Percentiles rank a stretch among this genome's conserved stretches.
Evolutionary conservation across 2,329 filamentous ascomycete genomes (phyloP).

Genomic region (Talaromyces sp.): DNA sequence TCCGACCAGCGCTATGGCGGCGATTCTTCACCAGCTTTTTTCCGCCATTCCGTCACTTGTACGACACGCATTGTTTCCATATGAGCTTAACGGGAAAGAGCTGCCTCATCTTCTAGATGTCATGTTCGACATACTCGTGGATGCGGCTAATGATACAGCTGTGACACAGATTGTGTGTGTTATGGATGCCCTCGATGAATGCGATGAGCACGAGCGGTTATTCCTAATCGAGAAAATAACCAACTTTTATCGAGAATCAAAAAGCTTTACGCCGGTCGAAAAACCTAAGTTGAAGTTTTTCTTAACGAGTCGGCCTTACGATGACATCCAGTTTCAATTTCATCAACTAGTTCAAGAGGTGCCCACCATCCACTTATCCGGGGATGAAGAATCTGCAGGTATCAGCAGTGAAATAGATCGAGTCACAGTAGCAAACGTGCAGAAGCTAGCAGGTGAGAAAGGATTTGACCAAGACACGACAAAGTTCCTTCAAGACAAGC

Average conservation of each 20-base stretch:
- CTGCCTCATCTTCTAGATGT: constrained; percentile 3
- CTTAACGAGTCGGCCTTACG: constrained; percentile 17
- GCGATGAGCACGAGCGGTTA: constrained; percentile 20
- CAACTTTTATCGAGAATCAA: neutral
- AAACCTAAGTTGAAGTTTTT: constrained; percentile 31
- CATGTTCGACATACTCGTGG: neutral
- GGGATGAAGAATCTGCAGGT: constrained; percentile 16
- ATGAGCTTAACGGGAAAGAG: constrained; percentile 18
- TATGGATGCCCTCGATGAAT: constrained; percentile 41
- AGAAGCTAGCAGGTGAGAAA: constrained; percentile 18
- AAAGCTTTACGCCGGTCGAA: neutral
- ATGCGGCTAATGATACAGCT: neutral
- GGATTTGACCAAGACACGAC: neutral
- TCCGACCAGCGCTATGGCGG: constrained; percentile 27
- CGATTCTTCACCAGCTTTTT: constrained; percentile 36
- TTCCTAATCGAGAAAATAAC: constrained; percentile 17
- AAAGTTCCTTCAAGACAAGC: constrained; percentile 19
- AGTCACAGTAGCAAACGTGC: constrained; percentile 19
- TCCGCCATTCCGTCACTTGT: constrained; percentile 16
- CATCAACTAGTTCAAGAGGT: neutral
- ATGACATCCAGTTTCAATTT: constrained; percentile 8
- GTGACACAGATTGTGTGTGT: constrained; percentile 29
- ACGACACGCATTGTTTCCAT: constrained; percentile 19
- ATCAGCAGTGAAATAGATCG: constrained; percentile 20
- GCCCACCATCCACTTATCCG: constrained; percentile 15